phyloP scores from a whole-genome alignment of 2,329 filamentous ascomycete species.

The Xylaria multiplex region DNA sequence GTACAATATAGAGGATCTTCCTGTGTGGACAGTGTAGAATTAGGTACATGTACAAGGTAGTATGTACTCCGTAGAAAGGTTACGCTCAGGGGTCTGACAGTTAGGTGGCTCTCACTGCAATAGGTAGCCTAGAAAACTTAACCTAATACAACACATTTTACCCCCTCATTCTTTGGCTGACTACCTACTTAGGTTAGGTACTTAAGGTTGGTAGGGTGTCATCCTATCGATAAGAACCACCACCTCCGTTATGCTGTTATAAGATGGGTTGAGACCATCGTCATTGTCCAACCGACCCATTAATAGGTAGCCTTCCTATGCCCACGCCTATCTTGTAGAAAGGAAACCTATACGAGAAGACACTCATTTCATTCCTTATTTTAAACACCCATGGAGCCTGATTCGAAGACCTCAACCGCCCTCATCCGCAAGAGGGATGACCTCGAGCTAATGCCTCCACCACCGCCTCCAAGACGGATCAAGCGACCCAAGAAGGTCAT shows the following conservation, averaged over 20 bases:
- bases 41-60: too few relatives aligned
- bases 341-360: neutral
- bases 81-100: too few relatives aligned
- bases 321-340: neutral
- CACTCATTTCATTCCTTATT: neutral
- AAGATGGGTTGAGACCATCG: neutral
- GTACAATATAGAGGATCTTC: too few relatives aligned
- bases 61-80: too few relatives aligned
- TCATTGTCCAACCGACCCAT: neutral
- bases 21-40: too few relatives aligned
- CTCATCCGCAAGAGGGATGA: slow-evolving; percentile 74
- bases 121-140: too few relatives aligned
- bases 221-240: neutral
- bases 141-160: too few relatives aligned
- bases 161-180: too few relatives aligned
- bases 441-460: slow-evolving; percentile 84
- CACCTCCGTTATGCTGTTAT: neutral
- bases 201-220: neutral
- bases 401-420: slow-evolving; percentile 59
- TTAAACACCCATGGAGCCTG: slow-evolving; percentile 51
- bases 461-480: slow-evolving; percentile 85
- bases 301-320: neutral
- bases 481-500: slow-evolving; percentile 89
- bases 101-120: too few relatives aligned
- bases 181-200: neutral